Conservation (phyloP, 1,284 basidiomycete species). For the Tilletia setariae region DNA sequence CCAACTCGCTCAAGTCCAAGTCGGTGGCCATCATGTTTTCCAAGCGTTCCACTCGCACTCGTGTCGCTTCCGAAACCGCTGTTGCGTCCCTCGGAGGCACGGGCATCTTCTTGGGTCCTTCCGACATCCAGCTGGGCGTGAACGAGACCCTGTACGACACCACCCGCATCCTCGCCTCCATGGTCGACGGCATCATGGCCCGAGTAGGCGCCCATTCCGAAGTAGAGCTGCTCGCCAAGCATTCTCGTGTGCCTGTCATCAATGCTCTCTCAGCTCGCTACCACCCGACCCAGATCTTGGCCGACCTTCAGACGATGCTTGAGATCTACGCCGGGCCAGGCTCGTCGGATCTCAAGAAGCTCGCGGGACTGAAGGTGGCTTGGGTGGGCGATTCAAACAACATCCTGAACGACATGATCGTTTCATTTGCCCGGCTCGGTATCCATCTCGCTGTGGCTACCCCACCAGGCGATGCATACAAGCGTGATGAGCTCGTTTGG, state of each 20-base stretch:
- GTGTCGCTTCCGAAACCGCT: conserved; percentile 77
- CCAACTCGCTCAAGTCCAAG: conserved; percentile 58
- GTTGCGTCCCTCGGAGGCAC: conserved; percentile 62
- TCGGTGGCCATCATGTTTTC: conserved; percentile 85
- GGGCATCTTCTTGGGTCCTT: conserved; percentile 84
- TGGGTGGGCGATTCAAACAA: conserved; percentile 96
- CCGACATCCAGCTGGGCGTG: conserved; percentile 93
- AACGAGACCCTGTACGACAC: conserved; percentile 86
- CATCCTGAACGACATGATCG: conserved; percentile 95
- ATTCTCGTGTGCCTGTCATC: conserved; percentile 87
- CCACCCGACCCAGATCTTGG: conserved; percentile 94
- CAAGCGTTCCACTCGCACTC: conserved; percentile 88
- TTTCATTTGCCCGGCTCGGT: conserved; percentile 85
- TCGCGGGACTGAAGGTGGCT: conserved; percentile 59
- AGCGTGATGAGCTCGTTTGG: conserved; percentile 74
- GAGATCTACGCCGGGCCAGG: conserved; percentile 58
- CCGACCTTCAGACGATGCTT: conserved; percentile 84
- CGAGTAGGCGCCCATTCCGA: conserved; percentile 87
- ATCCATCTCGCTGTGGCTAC: conserved; percentile 81
- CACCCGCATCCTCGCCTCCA: conserved; percentile 75
- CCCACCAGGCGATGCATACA: conserved; percentile 66
- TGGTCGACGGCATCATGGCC: conserved; percentile 97
- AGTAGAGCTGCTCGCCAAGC: conserved; percentile 83
- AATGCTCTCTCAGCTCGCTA: conserved; percentile 93
- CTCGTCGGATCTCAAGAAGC: conserved; percentile 28